phyloP scores from a whole-genome alignment of 1,284 basidiomycete species.

The Polyporus tsugae region DNA sequence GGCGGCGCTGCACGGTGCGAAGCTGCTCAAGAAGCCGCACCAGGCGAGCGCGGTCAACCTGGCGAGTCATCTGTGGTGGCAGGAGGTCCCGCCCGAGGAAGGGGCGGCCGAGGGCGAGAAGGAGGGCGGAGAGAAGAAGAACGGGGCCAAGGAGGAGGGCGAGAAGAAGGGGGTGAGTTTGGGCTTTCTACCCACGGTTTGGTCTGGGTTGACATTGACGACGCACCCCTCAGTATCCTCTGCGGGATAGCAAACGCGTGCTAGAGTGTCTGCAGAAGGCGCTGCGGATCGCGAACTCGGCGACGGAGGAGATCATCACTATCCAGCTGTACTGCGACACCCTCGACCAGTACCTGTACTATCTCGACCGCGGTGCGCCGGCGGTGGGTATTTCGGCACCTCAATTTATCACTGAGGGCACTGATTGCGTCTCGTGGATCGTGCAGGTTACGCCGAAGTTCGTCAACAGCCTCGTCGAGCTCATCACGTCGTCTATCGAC shows the following conservation, averaged over 20 bases:
- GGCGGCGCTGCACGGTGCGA: conserved; percentile 92
- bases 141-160: conserved; percentile 53
- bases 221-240: conserved; percentile 67
- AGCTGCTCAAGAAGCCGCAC: conserved; percentile 95
- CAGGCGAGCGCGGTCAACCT: conserved; percentile 94
- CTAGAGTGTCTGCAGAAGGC: conserved; percentile 96
- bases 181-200: conserved; percentile 44
- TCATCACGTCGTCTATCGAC: conserved; percentile 92
- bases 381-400: conserved; percentile 64
- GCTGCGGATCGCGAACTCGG: conserved; percentile 90
- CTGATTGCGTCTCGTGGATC: not conserved
- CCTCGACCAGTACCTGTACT: conserved; percentile 93
- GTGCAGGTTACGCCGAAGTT: conserved; percentile 89
- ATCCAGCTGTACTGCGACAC: conserved; percentile 95
- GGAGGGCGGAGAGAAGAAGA: conserved; percentile 45
- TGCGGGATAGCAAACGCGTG: conserved; percentile 94
- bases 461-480: conserved; percentile 91
- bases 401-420: not conserved
- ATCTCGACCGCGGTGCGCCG: conserved; percentile 90
- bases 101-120: conserved; percentile 43
- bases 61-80: conserved; percentile 98
- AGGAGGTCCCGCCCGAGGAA: conserved; percentile 61
- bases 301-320: conserved; percentile 93
- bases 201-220: conserved; percentile 37
- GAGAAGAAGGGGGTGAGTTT: conserved; percentile 68